These are phyloP conservation scores for Paecilomyces sp. DNA, from an alignment of 2,329 filamentous ascomycete species.

Conservation along the genomic window DNA sequence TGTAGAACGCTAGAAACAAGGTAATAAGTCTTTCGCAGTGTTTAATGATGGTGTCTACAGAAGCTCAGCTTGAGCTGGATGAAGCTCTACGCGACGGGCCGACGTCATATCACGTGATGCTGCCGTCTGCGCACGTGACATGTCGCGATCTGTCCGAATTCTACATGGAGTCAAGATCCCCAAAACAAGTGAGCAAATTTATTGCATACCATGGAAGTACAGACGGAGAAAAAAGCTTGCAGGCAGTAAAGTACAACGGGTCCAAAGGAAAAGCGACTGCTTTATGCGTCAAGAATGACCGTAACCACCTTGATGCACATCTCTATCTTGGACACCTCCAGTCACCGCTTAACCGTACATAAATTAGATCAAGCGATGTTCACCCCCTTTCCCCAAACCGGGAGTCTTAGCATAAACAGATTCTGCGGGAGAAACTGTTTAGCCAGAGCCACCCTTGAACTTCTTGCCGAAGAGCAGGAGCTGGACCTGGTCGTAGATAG, in stretches of 20 bases:
- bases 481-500: constrained; percentile 99
- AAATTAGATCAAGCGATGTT: constrained; percentile 18
- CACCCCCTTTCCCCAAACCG: constrained; percentile 20
- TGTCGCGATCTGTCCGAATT: background rate
- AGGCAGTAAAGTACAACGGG: constrained; percentile 44
- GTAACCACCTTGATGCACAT: constrained; percentile 32
- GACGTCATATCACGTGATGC: constrained; percentile 10
- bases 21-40: too few relatives aligned
- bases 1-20: too few relatives aligned
- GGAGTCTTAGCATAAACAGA: constrained; percentile 7
- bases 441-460: constrained; percentile 61
- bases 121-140: background rate
- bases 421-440: constrained; percentile 17
- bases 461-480: constrained; percentile 99
- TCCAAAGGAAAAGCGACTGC: constrained; percentile 35
- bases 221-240: constrained; percentile 33
- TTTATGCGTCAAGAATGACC: constrained; percentile 39
- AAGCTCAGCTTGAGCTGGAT: background rate
- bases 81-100: background rate
- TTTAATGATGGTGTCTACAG: background rate
- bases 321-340: constrained; percentile 34
- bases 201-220: constrained; percentile 12
- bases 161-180: background rate
- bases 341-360: constrained; percentile 20
- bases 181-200: constrained; percentile 7